phyloP scores from a whole-genome alignment of 192 early-diverging fungal species.

The Podila verticillata region DNA sequence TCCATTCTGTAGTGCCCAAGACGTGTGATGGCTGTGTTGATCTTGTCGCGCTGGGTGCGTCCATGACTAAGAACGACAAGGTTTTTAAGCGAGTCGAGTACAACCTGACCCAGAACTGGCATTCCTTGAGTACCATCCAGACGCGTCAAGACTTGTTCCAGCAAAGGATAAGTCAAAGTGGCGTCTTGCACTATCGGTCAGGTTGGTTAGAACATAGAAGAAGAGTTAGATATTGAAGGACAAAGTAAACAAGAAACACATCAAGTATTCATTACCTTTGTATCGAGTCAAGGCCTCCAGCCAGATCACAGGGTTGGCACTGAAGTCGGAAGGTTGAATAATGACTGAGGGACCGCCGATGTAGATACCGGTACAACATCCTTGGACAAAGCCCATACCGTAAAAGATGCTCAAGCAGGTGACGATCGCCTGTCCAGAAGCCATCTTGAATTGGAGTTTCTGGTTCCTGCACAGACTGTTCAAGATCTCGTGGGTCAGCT shows the following conservation, averaged over 20 bases:
- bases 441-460: constrained; percentile 62
- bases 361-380: constrained; percentile 39
- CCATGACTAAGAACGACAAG: constrained; percentile 29
- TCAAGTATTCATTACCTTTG: constrained; percentile 30
- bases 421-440: constrained; percentile 49
- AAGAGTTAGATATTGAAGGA: not conserved
- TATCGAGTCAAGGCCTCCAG: constrained; percentile 47
- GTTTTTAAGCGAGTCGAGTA: constrained; percentile 26
- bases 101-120: not conserved
- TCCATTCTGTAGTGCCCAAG: constrained; percentile 54
- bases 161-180: constrained; percentile 28
- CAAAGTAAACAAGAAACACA: not conserved
- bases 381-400: constrained; percentile 48
- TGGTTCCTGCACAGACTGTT: constrained; percentile 69
- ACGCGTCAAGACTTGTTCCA: constrained; percentile 28
- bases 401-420: constrained; percentile 38
- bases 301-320: constrained; percentile 46
- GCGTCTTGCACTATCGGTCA: constrained; percentile 27
- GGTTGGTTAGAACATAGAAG: not conserved
- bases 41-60: constrained; percentile 31
- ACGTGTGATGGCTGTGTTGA: constrained; percentile 12
- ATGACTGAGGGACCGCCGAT: constrained; percentile 45
- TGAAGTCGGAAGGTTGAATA: constrained; percentile 34
- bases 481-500: constrained; percentile 60
- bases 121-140: constrained; percentile 19